A percentile compares a stretch with the other conserved stretches of the same genome.
Conservation (phyloP, 1,284 basidiomycete species). For the Pholiota adiposa region DNA sequence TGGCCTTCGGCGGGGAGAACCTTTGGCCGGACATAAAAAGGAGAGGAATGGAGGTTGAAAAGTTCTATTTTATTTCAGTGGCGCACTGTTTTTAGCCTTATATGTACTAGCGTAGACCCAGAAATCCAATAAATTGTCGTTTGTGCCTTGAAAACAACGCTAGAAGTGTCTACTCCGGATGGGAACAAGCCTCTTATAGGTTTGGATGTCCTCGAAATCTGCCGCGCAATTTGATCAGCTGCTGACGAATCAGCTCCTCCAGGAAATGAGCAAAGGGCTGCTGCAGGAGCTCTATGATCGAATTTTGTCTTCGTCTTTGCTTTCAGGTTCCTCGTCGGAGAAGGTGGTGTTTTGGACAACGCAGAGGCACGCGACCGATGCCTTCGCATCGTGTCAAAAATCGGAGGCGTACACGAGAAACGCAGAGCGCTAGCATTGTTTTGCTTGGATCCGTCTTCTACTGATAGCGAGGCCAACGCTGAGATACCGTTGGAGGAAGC, state of each 20-base stretch:
- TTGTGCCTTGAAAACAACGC: no score
- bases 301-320: constrained; percentile 30
- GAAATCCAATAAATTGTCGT: no score
- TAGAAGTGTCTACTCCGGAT: no score
- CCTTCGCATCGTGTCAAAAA: constrained; percentile 70
- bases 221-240: constrained; percentile 47
- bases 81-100: no score
- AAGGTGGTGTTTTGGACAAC: constrained; percentile 79
- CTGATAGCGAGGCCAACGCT: constrained; percentile 9
- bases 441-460: constrained; percentile 22
- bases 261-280: constrained; percentile 73
- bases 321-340: constrained; percentile 2
- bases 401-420: constrained; percentile 68
- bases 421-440: constrained; percentile 64
- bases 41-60: no score
- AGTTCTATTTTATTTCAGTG: no score
- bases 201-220: no score
- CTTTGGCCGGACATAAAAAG: no score
- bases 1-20: no score
- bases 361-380: constrained; percentile 71
- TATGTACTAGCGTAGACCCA: no score
- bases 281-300: constrained; percentile 65
- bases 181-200: no score
- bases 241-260: constrained; percentile 65
- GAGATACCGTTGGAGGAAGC: constrained; percentile 33